Base-by-base conservation (phyloP, 1,139 yeast species). In the Saccharomyces hybrid region DNA sequence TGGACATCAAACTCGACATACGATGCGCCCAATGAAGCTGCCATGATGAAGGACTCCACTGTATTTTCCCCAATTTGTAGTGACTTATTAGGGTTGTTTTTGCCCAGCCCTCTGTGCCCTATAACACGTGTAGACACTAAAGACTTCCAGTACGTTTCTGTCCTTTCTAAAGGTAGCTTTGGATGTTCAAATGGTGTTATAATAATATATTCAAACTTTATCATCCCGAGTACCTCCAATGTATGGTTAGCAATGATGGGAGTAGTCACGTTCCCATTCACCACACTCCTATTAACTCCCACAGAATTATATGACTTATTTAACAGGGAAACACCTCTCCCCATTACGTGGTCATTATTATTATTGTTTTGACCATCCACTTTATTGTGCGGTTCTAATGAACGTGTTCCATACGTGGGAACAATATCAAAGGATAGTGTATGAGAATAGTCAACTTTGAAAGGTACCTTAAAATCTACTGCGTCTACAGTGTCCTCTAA, bases 1-100 rank as follows among this genome's bases (percentile, higher is more conserved):
- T 93, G 99, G 42, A 93, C 98, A 71, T 93, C 99, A 69, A 93
- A 93, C 71, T 93, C 99, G 52, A 95, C 97, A 65, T 86, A 86
- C 1, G 90, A 83, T 1, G 93, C 93, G 42, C 99, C 99, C 61
- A 93, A 75, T 3, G 96, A 90, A 0, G 98, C 97, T 0, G 99
- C 99, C 9, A 97, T 96, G 67, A 93, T 88, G 62, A 93, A 93
- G 0, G 96, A 88, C 67, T 91, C 97, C 34, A 93, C 87, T 0
- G 99, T 93, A 67, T 93, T 93, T 67, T 93, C 99, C 47, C 99
- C 99, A 58, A 93, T 76, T 72, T 93, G 99, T 66, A 93, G 77
- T 5, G 96, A 87, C 60, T 82, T 84, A 53, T 85, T 79, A 50
- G 80, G 79, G 58, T 82, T 79, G 71, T 93, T 93, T 74, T 90